Percentiles rank a stretch among this genome's conserved stretches.
Evolutionary conservation across 2,329 filamentous ascomycete genomes (phyloP).

Genomic region (Dichotomopilus funicola): DNA sequence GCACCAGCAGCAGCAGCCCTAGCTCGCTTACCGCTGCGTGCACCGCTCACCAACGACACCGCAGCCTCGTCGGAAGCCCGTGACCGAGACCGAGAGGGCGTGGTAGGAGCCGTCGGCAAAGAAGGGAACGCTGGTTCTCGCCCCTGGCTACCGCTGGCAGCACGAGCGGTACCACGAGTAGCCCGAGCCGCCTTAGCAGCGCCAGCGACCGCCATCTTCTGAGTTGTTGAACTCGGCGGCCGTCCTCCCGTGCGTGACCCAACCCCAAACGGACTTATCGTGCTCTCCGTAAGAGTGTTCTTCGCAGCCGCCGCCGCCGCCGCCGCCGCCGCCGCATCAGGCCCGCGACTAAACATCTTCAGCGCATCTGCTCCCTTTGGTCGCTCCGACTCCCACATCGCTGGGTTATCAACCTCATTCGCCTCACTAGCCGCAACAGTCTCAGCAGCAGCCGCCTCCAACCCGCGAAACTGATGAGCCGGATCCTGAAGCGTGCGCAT

Average conservation of each 20-base stretch:
- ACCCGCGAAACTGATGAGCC: constrained; percentile 8
- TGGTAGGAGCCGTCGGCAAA: constrained; percentile 5
- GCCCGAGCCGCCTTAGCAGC: no score
- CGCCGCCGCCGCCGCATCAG: no score
- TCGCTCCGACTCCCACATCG: background rate
- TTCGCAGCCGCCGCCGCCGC: background rate
- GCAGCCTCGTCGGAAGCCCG: background rate
- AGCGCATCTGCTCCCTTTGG: background rate
- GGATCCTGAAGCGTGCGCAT: constrained; percentile 3
- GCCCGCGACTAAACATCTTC: no score
- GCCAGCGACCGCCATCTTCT: background rate
- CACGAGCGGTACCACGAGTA: no score
- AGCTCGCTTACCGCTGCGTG: background rate
- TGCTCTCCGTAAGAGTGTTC: background rate
- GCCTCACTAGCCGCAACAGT: no score
- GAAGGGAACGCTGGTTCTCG: background rate
- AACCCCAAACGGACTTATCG: background rate
- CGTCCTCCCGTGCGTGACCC: background rate
- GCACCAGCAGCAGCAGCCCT: background rate
- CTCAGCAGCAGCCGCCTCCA: background rate
- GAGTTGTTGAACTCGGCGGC: background rate
- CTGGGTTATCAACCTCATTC: background rate
- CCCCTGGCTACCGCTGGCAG: no score
- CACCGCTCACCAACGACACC: background rate
- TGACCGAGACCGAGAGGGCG: background rate